phyloP scores from a whole-genome alignment of 2,329 filamentous ascomycete genomes.

The Epichloe baconii region DNA sequence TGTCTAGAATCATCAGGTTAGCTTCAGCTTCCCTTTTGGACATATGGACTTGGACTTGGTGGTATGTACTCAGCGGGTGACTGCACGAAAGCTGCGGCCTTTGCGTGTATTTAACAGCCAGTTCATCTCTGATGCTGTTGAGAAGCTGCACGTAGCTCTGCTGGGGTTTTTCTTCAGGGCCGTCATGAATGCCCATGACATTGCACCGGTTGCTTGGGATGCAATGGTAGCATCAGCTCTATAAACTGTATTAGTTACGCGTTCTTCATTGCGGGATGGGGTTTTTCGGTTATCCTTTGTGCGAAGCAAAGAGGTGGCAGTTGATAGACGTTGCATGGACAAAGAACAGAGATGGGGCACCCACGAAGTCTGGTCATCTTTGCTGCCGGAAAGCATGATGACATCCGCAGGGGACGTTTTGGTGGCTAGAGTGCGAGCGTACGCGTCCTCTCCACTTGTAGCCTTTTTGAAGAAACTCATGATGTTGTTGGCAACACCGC shows the following conservation, averaged over 20 bases:
- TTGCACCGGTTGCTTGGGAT: slow-evolving; percentile 85
- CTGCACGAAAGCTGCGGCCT: slow-evolving; percentile 96
- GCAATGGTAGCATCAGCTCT: slow-evolving; percentile 88
- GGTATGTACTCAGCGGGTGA: slow-evolving; percentile 74
- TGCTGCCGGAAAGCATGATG: slow-evolving; percentile 94
- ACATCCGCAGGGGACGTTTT: slow-evolving; percentile 94
- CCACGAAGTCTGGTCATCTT: slow-evolving; percentile 88
- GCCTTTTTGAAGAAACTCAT: slow-evolving; percentile 84
- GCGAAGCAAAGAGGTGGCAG: background rate
- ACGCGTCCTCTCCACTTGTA: slow-evolving; percentile 65
- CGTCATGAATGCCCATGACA: slow-evolving; percentile 95
- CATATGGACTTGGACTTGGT: slow-evolving; percentile 1
- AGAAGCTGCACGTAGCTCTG: slow-evolving; percentile 96
- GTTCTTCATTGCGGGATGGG: background rate
- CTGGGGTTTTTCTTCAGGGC: slow-evolving; percentile 89
- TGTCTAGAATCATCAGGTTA: slow-evolving; percentile 27
- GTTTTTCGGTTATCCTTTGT: background rate
- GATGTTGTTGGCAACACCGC: slow-evolving; percentile 67
- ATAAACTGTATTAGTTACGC: slow-evolving; percentile 3
- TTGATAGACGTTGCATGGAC: background rate
- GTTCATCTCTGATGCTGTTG: slow-evolving; percentile 90
- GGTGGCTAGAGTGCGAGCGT: slow-evolving; percentile 67
- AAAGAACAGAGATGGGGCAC: slow-evolving; percentile 25
- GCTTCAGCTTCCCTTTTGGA: slow-evolving; percentile 7
- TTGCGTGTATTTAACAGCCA: slow-evolving; percentile 77